phyloP scores from a whole-genome alignment of 1,284 basidiomycete species.

The Malassezia dermatis region DNA sequence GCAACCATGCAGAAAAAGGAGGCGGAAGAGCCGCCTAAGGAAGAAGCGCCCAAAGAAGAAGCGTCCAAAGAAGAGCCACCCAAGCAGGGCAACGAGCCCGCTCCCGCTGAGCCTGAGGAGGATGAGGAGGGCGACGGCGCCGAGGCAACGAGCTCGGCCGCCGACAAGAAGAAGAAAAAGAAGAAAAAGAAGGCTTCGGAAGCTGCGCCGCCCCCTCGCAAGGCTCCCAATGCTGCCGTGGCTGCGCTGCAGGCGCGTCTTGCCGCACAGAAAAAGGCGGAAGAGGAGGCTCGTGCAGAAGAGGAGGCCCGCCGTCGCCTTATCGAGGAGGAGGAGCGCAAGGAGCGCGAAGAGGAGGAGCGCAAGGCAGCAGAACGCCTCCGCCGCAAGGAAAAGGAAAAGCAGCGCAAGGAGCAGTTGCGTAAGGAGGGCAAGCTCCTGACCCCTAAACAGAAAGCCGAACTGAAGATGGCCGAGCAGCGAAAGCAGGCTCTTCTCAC shows the following conservation, averaged over 20 bases:
- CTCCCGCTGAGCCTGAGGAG: constrained; percentile 17
- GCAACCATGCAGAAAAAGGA: constrained; percentile 2
- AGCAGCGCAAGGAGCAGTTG: constrained; percentile 43
- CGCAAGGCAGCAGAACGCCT: constrained; percentile 40
- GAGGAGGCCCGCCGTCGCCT: constrained; percentile 34
- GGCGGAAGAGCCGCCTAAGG: too few relatives aligned
- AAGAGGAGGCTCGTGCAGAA: constrained; percentile 37
- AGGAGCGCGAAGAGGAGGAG: constrained; percentile 42
- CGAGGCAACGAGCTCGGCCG: constrained; percentile 10
- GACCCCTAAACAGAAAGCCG: constrained; percentile 75
- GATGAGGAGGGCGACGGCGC: constrained; percentile 22
- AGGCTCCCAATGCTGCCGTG: constrained; percentile 40
- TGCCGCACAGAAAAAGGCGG: constrained; percentile 45
- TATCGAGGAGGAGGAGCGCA: constrained; percentile 43
- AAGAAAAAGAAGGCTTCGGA: constrained; percentile 28
- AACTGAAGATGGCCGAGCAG: constrained; percentile 78
- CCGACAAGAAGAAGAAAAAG: constrained; percentile 44
- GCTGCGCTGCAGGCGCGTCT: constrained; percentile 43
- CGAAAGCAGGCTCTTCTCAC: constrained; percentile 80
- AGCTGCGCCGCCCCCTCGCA: constrained; percentile 23
- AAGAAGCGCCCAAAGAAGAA: neutral
- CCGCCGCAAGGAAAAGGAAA: constrained; percentile 45
- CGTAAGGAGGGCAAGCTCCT: constrained; percentile 46
- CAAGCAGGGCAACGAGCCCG: neutral
- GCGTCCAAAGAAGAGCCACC: constrained; percentile 1